Percentiles rank a stretch among this genome's conserved stretches.
phyloP scores from a whole-genome alignment of 441 rosid genomes.

The Daphne laureola region DNA sequence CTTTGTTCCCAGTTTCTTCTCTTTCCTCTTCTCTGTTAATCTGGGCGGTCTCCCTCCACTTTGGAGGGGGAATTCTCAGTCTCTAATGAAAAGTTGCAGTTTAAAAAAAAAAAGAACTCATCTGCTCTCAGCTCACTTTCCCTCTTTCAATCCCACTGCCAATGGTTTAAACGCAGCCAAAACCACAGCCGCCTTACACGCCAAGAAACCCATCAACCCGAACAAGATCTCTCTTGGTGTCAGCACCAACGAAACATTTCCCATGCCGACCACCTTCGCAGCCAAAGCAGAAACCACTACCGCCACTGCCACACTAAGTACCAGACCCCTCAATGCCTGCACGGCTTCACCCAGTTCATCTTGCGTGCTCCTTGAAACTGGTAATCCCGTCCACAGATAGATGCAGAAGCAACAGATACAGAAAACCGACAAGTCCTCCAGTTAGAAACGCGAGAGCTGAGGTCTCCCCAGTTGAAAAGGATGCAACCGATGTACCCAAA shows the following conservation, averaged over 20 bases:
- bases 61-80: too few relatives aligned
- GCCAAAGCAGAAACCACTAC: slow-evolving; percentile 35
- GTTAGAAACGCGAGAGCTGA: slow-evolving; percentile 57
- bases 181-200: slow-evolving; percentile 75
- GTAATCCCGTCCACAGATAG: slow-evolving; percentile 64
- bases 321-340: slow-evolving; percentile 36
- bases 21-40: too few relatives aligned
- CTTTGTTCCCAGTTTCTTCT: too few relatives aligned
- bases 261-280: slow-evolving; percentile 27
- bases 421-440: slow-evolving; percentile 65
- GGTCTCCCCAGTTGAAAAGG: slow-evolving; percentile 34
- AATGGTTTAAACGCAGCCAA: slow-evolving; percentile 72
- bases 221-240: slow-evolving; percentile 52
- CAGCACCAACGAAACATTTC: slow-evolving; percentile 22
- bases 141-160: slow-evolving; percentile 20
- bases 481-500: slow-evolving; percentile 34
- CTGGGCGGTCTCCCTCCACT: too few relatives aligned
- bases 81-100: too few relatives aligned
- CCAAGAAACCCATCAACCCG: slow-evolving; percentile 77
- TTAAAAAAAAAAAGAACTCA: too few relatives aligned
- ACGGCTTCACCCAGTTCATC: slow-evolving; percentile 9
- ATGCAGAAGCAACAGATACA: slow-evolving; percentile 60
- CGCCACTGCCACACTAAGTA: slow-evolving; percentile 38
- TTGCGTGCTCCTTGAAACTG: slow-evolving; percentile 22
- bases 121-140: slow-evolving; percentile 12